phyloP scores from a whole-genome alignment of 352 stramenopile genomes.

The Sclerospora graminicola region DNA sequence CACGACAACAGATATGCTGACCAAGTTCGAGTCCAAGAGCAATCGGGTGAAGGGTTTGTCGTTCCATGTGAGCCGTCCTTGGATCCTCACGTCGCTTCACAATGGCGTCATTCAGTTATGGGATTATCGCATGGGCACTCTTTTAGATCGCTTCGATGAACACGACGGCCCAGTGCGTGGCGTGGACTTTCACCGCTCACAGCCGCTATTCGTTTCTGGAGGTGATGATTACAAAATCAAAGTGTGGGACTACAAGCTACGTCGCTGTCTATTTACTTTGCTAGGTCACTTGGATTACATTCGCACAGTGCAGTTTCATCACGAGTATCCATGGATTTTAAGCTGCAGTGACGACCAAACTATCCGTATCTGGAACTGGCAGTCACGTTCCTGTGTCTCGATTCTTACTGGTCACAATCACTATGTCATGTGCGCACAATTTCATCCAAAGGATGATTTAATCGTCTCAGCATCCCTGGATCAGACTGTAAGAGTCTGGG shows the following conservation, averaged over 20 bases:
- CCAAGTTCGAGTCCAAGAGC: constrained; percentile 99
- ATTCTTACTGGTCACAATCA: constrained; percentile 99
- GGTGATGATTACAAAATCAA: constrained; percentile 99
- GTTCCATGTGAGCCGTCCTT: constrained; percentile 97
- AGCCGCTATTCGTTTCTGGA: constrained; percentile 97
- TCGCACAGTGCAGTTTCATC: constrained; percentile 98
- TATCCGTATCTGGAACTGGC: constrained; percentile 99
- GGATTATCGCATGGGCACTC: constrained; percentile 99
- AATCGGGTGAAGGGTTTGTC: constrained; percentile 98
- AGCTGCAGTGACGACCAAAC: constrained; percentile 98
- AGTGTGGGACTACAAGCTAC: constrained; percentile 99
- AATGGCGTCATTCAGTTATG: constrained; percentile 97
- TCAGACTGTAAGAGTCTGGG: constrained; percentile 98
- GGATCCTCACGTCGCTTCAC: constrained; percentile 99
- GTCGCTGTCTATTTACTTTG: constrained; percentile 97
- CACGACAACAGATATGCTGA: too few relatives aligned
- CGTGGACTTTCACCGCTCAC: constrained; percentile 97
- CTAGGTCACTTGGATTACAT: constrained; percentile 99
- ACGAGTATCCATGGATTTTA: constrained; percentile 98
- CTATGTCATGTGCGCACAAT: constrained; percentile 99
- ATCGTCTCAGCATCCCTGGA: constrained; percentile 98
- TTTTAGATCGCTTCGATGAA: constrained; percentile 99
- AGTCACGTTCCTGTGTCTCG: constrained; percentile 96
- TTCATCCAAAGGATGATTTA: constrained; percentile 99
- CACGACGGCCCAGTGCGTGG: constrained; percentile 98